Conservation (phyloP, 768 basidiomycete genomes). For the Mycena kentingensis region DNA sequence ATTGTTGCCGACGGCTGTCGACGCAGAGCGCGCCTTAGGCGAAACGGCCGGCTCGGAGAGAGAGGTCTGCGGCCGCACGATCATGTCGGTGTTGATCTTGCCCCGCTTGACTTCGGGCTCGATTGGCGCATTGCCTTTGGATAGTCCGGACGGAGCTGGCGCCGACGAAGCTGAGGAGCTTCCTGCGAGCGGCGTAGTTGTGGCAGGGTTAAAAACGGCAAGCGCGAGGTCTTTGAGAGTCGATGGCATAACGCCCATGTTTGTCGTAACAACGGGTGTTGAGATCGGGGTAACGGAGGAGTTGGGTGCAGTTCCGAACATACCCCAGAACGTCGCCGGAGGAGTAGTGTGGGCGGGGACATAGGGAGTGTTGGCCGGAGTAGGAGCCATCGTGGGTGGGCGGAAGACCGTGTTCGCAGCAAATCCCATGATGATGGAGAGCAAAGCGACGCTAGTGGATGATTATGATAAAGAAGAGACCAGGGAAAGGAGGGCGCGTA, state of each 20-base stretch:
- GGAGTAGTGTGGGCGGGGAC: slow-evolving; percentile 30
- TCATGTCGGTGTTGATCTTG: slow-evolving; percentile 36
- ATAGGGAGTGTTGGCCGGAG: slow-evolving; percentile 34
- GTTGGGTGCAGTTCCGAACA: slow-evolving; percentile 42
- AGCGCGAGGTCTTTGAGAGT: slow-evolving; percentile 53
- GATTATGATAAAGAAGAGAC: slow-evolving; percentile 8
- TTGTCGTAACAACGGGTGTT: slow-evolving; percentile 27
- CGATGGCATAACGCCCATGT: slow-evolving; percentile 38
- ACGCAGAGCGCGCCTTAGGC: slow-evolving; percentile 1
- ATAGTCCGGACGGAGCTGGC: slow-evolving; percentile 16
- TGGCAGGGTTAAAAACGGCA: slow-evolving; percentile 51
- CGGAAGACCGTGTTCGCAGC: slow-evolving; percentile 55
- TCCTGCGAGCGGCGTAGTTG: slow-evolving; percentile 43
- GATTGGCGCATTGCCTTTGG: slow-evolving; percentile 19
- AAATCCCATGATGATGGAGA: slow-evolving; percentile 69
- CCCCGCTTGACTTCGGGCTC: slow-evolving; percentile 29
- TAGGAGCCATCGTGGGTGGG: slow-evolving; percentile 36
- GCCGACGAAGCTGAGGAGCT: slow-evolving; percentile 29
- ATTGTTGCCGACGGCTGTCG: neutral
- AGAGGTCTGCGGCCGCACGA: slow-evolving; percentile 37
- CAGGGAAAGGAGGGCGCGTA: slow-evolving; percentile 37
- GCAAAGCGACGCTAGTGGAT: slow-evolving; percentile 57
- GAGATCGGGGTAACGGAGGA: slow-evolving; percentile 35
- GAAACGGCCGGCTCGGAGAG: slow-evolving; percentile 21
- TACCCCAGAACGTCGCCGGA: slow-evolving; percentile 40